Base-by-base conservation (phyloP, 805 yeast species). In the Candida maesae region DNA sequence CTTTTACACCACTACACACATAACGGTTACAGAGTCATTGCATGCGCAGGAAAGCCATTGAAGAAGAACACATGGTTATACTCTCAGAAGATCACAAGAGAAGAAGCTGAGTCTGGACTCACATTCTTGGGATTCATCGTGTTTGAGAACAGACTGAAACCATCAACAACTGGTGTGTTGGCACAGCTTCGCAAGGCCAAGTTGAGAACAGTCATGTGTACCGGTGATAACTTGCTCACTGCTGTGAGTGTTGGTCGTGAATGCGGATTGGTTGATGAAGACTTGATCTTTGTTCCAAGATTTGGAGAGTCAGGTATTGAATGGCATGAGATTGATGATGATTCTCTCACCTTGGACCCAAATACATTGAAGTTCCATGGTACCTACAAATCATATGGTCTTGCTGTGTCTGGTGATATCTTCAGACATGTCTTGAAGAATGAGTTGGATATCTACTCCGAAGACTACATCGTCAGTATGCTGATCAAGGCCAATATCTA, bases 201-300 rank as follows among this genome's bases (percentile, higher is more conserved):
- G 17, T 73, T 93, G 36, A 71, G 97, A 51, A 85, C 93, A 0
- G 67, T 89, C 21, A 93, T 93, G 99, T 93, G 99, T 62, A 93
- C 99, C 0, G 99, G 99, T 39, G 99, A 93, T 61, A 93, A 93
- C 58, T 78, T 93, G 15, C 67, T 93, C 42, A 93, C 99, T 0
- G 99, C 98, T 0, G 77, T 93, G 16, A 85, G 96, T 62, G 99
- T 93, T 14, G 96, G 85, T 4, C 73, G 79, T 45, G 96, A 91
- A 56, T 86, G 95, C 58, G 81, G 78, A 3, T 67, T 93, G 46
- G 63, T 93, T 10, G 52, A 59, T 1, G 69, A 69, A 3, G 59
- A 65, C 11, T 59, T 65, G 15, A 78, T 82, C 5, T 85, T 68
- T 56, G 76, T 88, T 3, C 95, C 98, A 1, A 60, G 66, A 1